Percentiles rank a stretch among this genome's conserved stretches.
Conservation (phyloP, 2,329 filamentous ascomycete genomes). For the Botrytis deweyae region DNA sequence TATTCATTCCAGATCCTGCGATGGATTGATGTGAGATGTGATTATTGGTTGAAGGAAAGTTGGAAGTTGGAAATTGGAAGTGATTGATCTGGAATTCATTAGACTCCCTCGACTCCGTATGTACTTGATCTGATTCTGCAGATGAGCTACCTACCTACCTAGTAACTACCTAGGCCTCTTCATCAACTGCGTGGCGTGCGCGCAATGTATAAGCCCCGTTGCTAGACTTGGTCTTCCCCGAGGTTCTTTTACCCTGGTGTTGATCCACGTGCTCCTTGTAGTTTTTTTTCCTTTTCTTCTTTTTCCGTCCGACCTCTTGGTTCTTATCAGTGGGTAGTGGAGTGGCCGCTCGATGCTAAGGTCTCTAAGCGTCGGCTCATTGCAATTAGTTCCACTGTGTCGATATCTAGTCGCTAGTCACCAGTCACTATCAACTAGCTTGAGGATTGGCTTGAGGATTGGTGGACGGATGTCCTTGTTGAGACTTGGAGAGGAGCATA, state of each 20-base stretch:
- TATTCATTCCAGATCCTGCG: background rate
- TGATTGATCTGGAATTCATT: background rate
- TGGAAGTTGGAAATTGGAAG: background rate
- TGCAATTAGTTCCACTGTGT: background rate
- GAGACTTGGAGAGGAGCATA: background rate
- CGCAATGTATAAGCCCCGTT: background rate
- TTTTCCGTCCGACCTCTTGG: background rate
- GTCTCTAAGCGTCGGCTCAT: background rate
- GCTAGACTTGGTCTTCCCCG: conserved; percentile 3
- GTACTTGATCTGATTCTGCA: background rate
- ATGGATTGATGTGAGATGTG: background rate
- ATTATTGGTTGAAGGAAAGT: background rate
- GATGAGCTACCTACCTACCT: background rate
- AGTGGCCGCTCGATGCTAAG: background rate
- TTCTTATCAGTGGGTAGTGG: conserved; percentile 8
- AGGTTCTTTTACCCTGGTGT: background rate
- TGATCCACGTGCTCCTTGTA: conserved; percentile 15
- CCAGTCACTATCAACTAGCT: background rate
- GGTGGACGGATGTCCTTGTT: background rate
- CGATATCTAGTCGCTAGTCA: background rate
- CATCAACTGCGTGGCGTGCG: background rate
- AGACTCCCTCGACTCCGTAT: no score
- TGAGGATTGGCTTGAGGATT: background rate
- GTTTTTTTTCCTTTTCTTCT: background rate
- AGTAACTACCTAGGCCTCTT: background rate